phyloP scores from a whole-genome alignment of 176 grass and related monocot genomes.

The Carex littledalei region DNA sequence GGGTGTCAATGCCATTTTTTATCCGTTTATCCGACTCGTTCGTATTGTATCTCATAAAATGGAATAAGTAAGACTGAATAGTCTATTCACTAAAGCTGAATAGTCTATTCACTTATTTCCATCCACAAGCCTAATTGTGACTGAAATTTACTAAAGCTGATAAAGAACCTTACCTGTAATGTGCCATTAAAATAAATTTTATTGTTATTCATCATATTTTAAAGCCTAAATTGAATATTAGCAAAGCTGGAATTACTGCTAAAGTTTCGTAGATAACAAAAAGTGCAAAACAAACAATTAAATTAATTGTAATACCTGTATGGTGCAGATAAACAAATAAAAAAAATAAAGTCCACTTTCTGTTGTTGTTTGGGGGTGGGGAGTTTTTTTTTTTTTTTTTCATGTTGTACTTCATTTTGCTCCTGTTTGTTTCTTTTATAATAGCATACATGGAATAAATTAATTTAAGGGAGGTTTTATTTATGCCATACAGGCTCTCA shows the following conservation, averaged over 20 bases:
- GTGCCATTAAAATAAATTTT: not conserved
- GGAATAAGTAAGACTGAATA: too few relatives aligned
- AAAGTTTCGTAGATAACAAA: not conserved
- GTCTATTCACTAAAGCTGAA: not conserved
- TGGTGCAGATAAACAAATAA: not conserved
- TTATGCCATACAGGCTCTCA: slow-evolving; percentile 41
- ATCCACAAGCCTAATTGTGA: not conserved
- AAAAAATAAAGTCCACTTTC: not conserved
- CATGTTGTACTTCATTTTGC: not conserved
- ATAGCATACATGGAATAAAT: not conserved
- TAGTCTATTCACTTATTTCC: not conserved
- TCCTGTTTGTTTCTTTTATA: not conserved
- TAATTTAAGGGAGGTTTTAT: slow-evolving; percentile 3
- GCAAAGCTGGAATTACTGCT: not conserved
- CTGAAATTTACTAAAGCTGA: not conserved
- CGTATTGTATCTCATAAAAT: too few relatives aligned
- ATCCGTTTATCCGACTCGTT: too few relatives aligned
- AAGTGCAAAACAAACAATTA: not conserved
- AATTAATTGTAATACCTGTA: not conserved
- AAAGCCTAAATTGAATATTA: not conserved
- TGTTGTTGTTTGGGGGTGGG: not conserved
- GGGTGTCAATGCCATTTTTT: too few relatives aligned
- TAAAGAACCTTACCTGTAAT: not conserved
- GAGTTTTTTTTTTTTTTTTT: not conserved
- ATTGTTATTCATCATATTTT: not conserved